Base-by-base conservation (phyloP, 2,329 filamentous ascomycete species). In the Lithohypha guttulata region DNA sequence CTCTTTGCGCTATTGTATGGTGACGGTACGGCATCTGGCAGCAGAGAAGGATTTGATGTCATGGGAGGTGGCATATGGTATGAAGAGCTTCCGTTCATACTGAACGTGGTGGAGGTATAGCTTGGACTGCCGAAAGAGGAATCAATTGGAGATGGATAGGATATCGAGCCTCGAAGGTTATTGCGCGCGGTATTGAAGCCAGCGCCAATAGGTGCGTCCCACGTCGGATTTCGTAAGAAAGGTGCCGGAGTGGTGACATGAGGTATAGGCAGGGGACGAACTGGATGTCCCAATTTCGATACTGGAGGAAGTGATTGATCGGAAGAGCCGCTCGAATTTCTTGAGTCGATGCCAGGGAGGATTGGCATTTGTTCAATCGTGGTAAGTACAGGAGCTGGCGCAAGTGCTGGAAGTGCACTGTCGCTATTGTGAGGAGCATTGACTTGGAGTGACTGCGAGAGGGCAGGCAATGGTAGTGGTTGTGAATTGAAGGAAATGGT, bases 401-500 rank as follows among this genome's bases (percentile, higher is more conserved):
- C 27, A 11, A 33, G 23, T 15, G 14, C 13, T 8, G 22, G 36
- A 3, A 25, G 29, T 6, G 19, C 17, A 10, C 20, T 19, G 17
- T 26, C 21, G 3, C 21, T 7, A 25, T 39, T 32, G 27, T 32
- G 11, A 8, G 27, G 17, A 21, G 36, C 18, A 14, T 19, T 32
- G 17, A 23, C 3, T 15, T 20, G 34, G 22, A 19, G 9, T 15
- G 42, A 31, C 18, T 18, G 32, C 14, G 38, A 20, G 20, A 30
- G 43, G 15, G 44, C 27, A 11, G 34, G 20, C 6, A 35, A 15
- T 7, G 33, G 33, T 9, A 29, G 23, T 28, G 42, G 42, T 21
- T 18, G 27, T 20, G 36, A 33, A 13, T 33, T 39, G 25, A 52
- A 62, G 1, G 61, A 62, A 2, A 58, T 52, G 21, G 57, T 55